These are phyloP conservation scores for Kwoniella sp. DNA, from an alignment of 768 basidiomycete species.

Conservation along the genomic window DNA sequence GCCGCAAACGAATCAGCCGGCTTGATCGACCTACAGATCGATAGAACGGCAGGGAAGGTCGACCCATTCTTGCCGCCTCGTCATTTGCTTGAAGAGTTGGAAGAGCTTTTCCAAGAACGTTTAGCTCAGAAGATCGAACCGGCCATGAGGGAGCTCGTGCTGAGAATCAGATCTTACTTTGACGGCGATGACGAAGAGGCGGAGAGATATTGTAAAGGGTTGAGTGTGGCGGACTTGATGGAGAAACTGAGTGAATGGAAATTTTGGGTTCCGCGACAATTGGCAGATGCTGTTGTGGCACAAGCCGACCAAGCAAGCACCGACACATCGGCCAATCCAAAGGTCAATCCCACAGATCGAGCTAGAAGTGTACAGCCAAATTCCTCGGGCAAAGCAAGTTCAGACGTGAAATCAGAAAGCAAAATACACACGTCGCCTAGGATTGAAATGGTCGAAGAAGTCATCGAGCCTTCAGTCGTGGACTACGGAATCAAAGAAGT, in stretches of 20 bases:
- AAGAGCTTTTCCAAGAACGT: slow-evolving; percentile 7
- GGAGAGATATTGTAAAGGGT: slow-evolving; percentile 7
- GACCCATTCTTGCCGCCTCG: slow-evolving; percentile 11
- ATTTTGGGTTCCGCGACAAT: slow-evolving; percentile 4
- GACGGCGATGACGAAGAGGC: slow-evolving; percentile 5
- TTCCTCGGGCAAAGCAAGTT: too few species aligned
- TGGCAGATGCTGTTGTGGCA: background rate
- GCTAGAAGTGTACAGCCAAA: too few species aligned
- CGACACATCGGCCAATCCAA: too few species aligned
- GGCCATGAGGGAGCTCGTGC: background rate
- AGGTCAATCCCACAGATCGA: too few species aligned
- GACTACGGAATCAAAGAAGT: background rate
- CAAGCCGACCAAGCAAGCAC: background rate
- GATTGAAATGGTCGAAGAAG: background rate
- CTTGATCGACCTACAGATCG: background rate
- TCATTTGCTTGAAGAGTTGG: slow-evolving; percentile 5
- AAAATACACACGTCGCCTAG: background rate
- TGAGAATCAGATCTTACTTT: slow-evolving; percentile 2
- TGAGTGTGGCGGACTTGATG: slow-evolving; percentile 7
- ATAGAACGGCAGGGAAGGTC: background rate
- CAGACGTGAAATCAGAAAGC: too few species aligned
- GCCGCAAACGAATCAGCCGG: background rate
- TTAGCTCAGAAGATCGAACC: background rate
- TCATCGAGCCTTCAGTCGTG: background rate
- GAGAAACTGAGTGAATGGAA: slow-evolving; percentile 6